These are phyloP conservation scores for Aspergillus leporis DNA, from an alignment of 495 filamentous ascomycete genomes.

Conservation along the genomic window DNA sequence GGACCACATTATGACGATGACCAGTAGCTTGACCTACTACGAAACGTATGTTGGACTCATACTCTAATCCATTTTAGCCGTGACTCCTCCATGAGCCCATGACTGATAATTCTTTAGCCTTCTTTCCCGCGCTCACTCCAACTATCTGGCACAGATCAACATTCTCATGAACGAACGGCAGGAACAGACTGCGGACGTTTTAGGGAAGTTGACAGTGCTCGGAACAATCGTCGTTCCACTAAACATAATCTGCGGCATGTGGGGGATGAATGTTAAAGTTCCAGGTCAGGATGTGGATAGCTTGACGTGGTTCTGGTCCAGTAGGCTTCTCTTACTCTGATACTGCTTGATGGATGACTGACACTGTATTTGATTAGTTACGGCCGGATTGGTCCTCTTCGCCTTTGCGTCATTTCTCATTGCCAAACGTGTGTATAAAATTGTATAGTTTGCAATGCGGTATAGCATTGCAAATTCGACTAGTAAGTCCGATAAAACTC, in stretches of 20 bases:
- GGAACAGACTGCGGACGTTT: slow-evolving; percentile 90
- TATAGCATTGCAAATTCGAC: too few relatives aligned
- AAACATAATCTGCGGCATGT: slow-evolving; percentile 98
- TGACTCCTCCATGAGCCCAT: background rate
- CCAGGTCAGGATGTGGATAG: slow-evolving; percentile 77
- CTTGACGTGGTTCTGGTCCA: slow-evolving; percentile 64
- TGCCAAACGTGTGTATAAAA: slow-evolving; percentile 77
- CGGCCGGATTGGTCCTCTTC: slow-evolving; percentile 73
- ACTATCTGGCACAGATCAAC: slow-evolving; percentile 93
- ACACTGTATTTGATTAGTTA: slow-evolving; percentile 52
- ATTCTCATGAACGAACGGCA: slow-evolving; percentile 97
- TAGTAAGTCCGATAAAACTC: background rate
- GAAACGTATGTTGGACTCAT: slow-evolving; percentile 68
- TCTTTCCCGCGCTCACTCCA: slow-evolving; percentile 86
- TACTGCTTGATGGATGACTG: slow-evolving; percentile 7
- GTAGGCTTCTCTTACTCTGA: slow-evolving; percentile 28
- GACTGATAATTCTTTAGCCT: slow-evolving; percentile 56
- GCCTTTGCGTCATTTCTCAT: slow-evolving; percentile 74
- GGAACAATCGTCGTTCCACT: slow-evolving; percentile 97
- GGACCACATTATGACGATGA: slow-evolving; percentile 99
- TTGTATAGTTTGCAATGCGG: slow-evolving; percentile 51
- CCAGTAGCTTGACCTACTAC: slow-evolving; percentile 88
- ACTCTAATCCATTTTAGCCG: background rate
- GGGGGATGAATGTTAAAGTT: slow-evolving; percentile 98
- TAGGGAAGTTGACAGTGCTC: slow-evolving; percentile 92